These are phyloP conservation scores for Daedaleopsis nitida DNA, from an alignment of 768 basidiomycete genomes.

Conservation along the genomic window DNA sequence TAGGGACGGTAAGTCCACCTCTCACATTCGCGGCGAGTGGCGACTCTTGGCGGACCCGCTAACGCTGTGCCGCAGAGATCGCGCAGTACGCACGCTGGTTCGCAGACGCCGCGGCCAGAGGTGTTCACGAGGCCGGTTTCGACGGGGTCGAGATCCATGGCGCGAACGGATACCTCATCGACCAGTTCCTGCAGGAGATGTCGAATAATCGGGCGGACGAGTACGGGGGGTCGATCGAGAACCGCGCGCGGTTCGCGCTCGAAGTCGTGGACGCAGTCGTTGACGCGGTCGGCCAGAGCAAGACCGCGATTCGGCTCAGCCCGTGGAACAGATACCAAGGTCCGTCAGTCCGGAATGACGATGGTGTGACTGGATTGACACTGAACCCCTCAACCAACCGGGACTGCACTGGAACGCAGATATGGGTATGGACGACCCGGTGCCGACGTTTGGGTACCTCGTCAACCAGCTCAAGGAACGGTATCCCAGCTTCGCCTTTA, in stretches of 20 bases:
- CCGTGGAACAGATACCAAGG: constrained; percentile 35
- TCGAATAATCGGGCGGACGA: constrained; percentile 48
- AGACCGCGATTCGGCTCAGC: constrained; percentile 41
- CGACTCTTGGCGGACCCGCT: neutral
- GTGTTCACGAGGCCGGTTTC: constrained; percentile 33
- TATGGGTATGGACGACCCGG: constrained; percentile 44
- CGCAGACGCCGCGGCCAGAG: constrained; percentile 26
- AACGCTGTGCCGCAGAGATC: constrained; percentile 24
- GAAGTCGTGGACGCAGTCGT: constrained; percentile 43
- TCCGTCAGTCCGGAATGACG: constrained; percentile 22
- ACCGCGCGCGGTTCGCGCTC: constrained; percentile 45
- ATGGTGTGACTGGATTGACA: too few relatives aligned
- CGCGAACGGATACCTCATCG: constrained; percentile 35
- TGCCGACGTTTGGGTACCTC: constrained; percentile 54
- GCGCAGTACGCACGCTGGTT: constrained; percentile 40
- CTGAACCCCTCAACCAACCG: constrained; percentile 1
- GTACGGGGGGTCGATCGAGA: constrained; percentile 53
- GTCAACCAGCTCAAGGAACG: constrained; percentile 38
- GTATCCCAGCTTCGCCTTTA: constrained; percentile 44
- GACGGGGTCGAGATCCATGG: constrained; percentile 32
- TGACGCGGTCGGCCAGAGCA: constrained; percentile 40
- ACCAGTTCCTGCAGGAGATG: constrained; percentile 44
- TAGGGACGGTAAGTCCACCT: constrained; percentile 15
- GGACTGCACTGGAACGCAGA: neutral
- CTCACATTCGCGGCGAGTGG: too few relatives aligned